These are phyloP conservation scores for Phylloboletellus chloephorus DNA, from an alignment of 1,284 basidiomycete genomes.

Conservation along the genomic window DNA sequence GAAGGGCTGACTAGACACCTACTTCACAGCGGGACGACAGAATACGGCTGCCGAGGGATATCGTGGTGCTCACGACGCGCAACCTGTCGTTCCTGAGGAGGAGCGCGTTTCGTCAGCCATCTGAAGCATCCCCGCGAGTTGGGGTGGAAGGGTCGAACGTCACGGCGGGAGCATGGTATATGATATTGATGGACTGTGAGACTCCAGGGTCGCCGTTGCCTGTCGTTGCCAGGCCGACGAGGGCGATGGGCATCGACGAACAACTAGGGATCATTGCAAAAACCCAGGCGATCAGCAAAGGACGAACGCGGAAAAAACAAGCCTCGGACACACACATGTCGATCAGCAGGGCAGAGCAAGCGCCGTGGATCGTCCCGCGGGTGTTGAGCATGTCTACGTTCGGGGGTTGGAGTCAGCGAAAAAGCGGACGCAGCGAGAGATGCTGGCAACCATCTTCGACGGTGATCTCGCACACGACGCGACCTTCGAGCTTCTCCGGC, in stretches of 20 bases:
- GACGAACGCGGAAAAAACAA: not conserved
- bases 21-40: slow-evolving; percentile 30
- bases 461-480: slow-evolving; percentile 41
- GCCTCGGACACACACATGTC: slow-evolving; percentile 36
- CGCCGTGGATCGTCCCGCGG: slow-evolving; percentile 40
- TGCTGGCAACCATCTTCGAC: slow-evolving; percentile 31
- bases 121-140: not conserved
- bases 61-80: slow-evolving; percentile 28
- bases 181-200: slow-evolving; percentile 37
- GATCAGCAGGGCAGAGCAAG: slow-evolving; percentile 42
- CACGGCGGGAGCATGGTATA: slow-evolving; percentile 38
- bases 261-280: slow-evolving; percentile 28
- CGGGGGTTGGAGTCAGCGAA: not conserved
- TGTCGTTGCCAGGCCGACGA: slow-evolving; percentile 23
- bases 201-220: slow-evolving; percentile 29
- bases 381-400: slow-evolving; percentile 45
- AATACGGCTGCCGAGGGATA: slow-evolving; percentile 24
- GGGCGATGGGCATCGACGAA: slow-evolving; percentile 32
- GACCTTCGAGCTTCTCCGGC: slow-evolving; percentile 35
- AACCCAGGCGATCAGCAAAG: not conserved
- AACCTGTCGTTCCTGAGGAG: slow-evolving; percentile 27
- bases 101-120: not conserved
- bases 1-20: not conserved
- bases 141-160: slow-evolving; percentile 24
- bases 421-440: not conserved